Evolutionary conservation across 768 basidiomycete species (phyloP).

Genomic region (Lyophyllum atratum): DNA sequence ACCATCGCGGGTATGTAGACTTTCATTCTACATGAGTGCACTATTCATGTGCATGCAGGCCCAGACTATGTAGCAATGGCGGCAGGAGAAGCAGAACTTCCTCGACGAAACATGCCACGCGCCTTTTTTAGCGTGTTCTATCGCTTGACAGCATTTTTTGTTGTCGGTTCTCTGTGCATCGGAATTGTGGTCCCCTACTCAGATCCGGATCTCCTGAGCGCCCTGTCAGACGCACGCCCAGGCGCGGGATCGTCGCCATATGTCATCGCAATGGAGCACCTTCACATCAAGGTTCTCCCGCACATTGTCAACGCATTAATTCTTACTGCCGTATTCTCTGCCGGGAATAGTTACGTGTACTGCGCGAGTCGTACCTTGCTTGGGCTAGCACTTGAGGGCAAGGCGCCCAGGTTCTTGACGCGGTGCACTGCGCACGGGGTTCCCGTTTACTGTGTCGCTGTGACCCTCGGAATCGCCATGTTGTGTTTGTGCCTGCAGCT

Average conservation of each 20-base stretch:
- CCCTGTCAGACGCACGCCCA: conserved; percentile 55
- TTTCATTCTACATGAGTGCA: neutral
- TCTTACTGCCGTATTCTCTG: conserved; percentile 70
- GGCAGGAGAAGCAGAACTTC: conserved; percentile 73
- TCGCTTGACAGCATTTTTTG: conserved; percentile 79
- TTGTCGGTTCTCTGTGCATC: conserved; percentile 68
- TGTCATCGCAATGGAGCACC: conserved; percentile 76
- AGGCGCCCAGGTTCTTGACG: conserved; percentile 54
- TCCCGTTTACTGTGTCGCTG: conserved; percentile 53
- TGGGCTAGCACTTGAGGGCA: conserved; percentile 61
- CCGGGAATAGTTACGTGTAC: conserved; percentile 70
- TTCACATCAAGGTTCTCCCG: conserved; percentile 66
- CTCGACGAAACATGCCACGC: conserved; percentile 67
- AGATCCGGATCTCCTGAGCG: conserved; percentile 55
- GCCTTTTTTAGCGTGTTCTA: conserved; percentile 79
- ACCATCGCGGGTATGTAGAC: conserved; percentile 53
- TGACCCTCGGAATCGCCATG: conserved; percentile 40
- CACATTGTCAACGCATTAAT: conserved; percentile 75
- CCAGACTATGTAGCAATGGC: conserved; percentile 58
- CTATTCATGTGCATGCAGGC: conserved; percentile 24
- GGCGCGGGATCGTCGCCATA: conserved; percentile 74
- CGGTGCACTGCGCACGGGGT: conserved; percentile 57
- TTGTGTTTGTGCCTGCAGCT: conserved; percentile 28
- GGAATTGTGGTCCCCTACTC: conserved; percentile 81
- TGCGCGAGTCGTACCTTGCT: conserved; percentile 55